Base-by-base conservation (phyloP, 2,329 filamentous ascomycete species). In the Ciborinia camelliae region DNA sequence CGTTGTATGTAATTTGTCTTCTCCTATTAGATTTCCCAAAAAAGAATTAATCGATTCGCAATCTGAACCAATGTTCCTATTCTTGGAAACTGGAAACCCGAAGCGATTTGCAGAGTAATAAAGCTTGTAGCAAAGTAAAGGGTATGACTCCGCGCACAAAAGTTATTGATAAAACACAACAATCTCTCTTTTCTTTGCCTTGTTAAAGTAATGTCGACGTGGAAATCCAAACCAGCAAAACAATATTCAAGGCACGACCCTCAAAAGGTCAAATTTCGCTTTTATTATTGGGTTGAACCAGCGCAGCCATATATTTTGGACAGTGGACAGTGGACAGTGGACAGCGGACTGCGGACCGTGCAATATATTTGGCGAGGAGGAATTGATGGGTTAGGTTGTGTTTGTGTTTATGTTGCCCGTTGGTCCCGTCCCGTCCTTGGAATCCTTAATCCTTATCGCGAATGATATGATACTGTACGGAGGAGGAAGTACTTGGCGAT, bases 31-130 rank as follows among this genome's bases (percentile, higher is more conserved):
- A 58, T 2, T 47, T 58, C 30, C 30, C 32, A 47, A 58, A 35
- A 45, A 15, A 6, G 35, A 35, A 58, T 35, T 15, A 43, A 62
- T 30, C 20, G 47, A 54, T 54, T 20, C 45, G 48, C 55, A 62
- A 62, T 55, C 41, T 55, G 50, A 62, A 30, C 41, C 55, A 57
- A 62, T 47, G 32, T 51, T 37, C 30, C 59, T 55, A 43, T 54
- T 43, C 48, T 26, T 54, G 9, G 30, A 47, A 58, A 58, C n/a
- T 54, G 9, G 30, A 47, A 58, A 58, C n/a, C 10, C 41, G 41
- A 26, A 47, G 41, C 20, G 41, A 26, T 48, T 28, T 28, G 45
- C 14, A 14, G 4, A 26, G n/a, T 23, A 50, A 28, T 50, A 37
- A 37, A 23, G 30, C 15, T n/a, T n/a, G 14, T 23, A 23, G 2